Evolutionary conservation across 345 rosid genomes (phyloP).

Genomic region (Angophora floribunda): DNA sequence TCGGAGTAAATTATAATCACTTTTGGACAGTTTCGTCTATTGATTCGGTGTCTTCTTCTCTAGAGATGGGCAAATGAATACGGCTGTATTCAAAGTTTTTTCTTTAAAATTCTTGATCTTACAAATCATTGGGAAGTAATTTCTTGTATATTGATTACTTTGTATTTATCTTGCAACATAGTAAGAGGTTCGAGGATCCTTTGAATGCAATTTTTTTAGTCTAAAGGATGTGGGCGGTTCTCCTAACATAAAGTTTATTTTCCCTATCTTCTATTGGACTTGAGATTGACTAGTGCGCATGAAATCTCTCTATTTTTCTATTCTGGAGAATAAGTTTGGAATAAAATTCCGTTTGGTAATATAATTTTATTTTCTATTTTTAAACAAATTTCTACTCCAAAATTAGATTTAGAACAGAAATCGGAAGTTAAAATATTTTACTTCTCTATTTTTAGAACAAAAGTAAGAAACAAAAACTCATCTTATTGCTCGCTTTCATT

Average conservation of each 20-base stretch:
- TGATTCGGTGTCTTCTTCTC: not conserved
- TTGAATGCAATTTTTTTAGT: not conserved
- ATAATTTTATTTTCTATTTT: too few relatives aligned
- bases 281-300: not conserved
- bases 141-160: not conserved
- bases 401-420: too few relatives aligned
- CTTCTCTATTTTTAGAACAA: too few relatives aligned
- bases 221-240: not conserved
- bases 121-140: rapidly evolving
- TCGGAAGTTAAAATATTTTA: too few relatives aligned
- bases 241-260: not conserved
- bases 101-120: not conserved
- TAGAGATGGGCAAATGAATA: not conserved
- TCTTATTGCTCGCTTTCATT: too few relatives aligned
- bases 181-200: not conserved
- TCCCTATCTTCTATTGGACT: not conserved
- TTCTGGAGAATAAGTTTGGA: too few relatives aligned
- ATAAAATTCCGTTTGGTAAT: too few relatives aligned
- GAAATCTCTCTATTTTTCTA: too few relatives aligned
- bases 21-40: not conserved
- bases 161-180: not conserved
- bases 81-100: rapidly evolving
- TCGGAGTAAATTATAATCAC: not conserved
- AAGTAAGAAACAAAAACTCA: too few relatives aligned
- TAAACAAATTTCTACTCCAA: too few relatives aligned